phyloP scores from a whole-genome alignment of 345 rosid genomes.

The Balakata baccata region DNA sequence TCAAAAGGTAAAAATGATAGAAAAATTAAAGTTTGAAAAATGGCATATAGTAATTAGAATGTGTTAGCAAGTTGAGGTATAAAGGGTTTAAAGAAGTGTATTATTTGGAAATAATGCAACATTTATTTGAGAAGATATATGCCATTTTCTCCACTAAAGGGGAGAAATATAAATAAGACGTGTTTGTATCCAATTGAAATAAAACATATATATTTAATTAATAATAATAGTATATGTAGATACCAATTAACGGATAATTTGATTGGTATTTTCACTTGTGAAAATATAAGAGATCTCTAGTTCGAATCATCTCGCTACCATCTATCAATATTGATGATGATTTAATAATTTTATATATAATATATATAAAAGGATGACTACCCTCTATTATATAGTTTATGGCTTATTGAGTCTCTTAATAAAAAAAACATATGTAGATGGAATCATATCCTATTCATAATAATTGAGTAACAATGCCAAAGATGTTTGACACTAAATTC shows the following conservation, averaged over 20 bases:
- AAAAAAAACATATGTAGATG: conserved; percentile 14
- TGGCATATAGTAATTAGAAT: not conserved
- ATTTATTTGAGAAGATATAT: conserved; percentile 4
- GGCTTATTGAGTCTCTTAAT: too few relatives aligned
- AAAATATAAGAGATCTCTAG: too few relatives aligned
- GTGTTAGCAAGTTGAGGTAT: conserved; percentile 31
- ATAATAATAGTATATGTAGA: too few relatives aligned
- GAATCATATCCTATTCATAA: conserved; percentile 32
- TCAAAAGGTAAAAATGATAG: not conserved
- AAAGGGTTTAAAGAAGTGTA: not conserved
- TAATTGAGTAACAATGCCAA: conserved; percentile 26
- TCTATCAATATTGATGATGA: too few relatives aligned
- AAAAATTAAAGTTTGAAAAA: not conserved
- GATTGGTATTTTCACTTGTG: too few relatives aligned
- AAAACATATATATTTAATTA: too few relatives aligned
- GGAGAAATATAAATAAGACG: not conserved
- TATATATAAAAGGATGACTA: too few relatives aligned
- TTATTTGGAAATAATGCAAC: conserved; percentile 18
- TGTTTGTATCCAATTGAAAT: conserved; percentile 1
- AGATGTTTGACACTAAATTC: conserved; percentile 13
- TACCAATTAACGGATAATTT: too few relatives aligned
- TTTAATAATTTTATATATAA: too few relatives aligned
- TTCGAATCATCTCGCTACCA: too few relatives aligned
- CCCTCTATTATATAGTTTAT: too few relatives aligned
- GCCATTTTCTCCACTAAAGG: conserved; percentile 29